phyloP scores from a whole-genome alignment of 805 yeast species.

The Yarrowia sp. region DNA sequence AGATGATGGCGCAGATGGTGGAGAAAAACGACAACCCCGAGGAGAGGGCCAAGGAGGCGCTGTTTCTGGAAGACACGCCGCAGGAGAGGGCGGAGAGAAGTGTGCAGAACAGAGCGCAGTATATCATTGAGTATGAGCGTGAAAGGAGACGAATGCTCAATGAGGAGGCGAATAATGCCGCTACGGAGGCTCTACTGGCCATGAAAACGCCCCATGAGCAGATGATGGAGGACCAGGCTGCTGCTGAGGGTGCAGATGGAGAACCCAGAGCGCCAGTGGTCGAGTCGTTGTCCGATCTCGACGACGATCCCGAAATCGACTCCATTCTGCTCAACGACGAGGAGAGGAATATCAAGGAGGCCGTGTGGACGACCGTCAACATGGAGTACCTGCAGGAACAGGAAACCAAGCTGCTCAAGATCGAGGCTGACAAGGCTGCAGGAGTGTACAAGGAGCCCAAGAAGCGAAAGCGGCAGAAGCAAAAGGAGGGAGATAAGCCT shows the following conservation, averaged over 20 bases:
- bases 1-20: conserved; percentile 25
- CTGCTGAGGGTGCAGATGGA: not conserved
- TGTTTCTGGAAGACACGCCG: conserved; percentile 39
- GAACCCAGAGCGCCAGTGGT: conserved; percentile 49
- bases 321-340: conserved; percentile 66
- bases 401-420: conserved; percentile 80
- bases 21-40: conserved; percentile 15
- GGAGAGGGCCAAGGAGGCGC: conserved; percentile 37
- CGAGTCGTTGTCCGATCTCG: conserved; percentile 63
- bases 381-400: conserved; percentile 85
- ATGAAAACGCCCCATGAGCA: conserved; percentile 36
- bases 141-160: conserved; percentile 17
- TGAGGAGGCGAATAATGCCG: conserved; percentile 38
- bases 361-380: conserved; percentile 89
- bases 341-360: conserved; percentile 75
- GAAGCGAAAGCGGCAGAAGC: conserved; percentile 50
- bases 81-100: conserved; percentile 39
- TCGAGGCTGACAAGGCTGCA: conserved; percentile 84
- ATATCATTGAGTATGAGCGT: conserved; percentile 37
- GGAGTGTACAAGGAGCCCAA: conserved; percentile 68
- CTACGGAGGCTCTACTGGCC: conserved; percentile 21
- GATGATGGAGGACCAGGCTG: conserved; percentile 2
- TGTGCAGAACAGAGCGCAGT: conserved; percentile 36
- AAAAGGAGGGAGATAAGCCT: conserved; percentile 44
- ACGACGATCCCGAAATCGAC: conserved; percentile 77